Evolutionary conservation across 2,329 filamentous ascomycete species (phyloP), one percentile per base, ranked within the genome.

Genomic region (Huntiella decipiens): DNA sequence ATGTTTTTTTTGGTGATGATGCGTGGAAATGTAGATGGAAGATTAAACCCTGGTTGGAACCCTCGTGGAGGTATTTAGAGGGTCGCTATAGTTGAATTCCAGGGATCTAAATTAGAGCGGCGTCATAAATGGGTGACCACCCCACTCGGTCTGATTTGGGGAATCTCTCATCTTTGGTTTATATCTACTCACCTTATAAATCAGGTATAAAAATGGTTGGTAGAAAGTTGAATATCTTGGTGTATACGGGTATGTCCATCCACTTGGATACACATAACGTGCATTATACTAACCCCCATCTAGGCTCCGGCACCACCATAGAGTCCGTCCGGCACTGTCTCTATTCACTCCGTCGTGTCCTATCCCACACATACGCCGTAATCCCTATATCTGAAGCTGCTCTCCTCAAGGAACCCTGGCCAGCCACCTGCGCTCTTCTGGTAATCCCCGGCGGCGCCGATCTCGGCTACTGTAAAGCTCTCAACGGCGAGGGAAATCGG

Each of bases 381-480:
- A 87, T 87, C 52, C 80, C 86, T 46, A 73, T 96, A 51, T 79
- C 74, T 22, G 80, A 86, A 48, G 70, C 79, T 5, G 76, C 81
- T 52, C 67, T 98, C 48, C 68, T 94, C 56, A 86, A 87, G 53
- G 91, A 98, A 60, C 91, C 91, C 10, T 98, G 91, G 91, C 71
- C 77, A 1, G 66, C 80, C 3, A 81, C 84, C 2, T 96, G 88
- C 59, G 85, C 86, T 0, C 71, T 96, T 7, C 71, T 98, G 5
- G 87, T 96, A 2, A 76, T 98, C 44, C 91, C 91, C 1, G 91
- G 91, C 16, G 91, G 91, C 31, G 88, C 84, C n/a, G 91, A 98
- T 57, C 68, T 92, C 44, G 84, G 82, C 43, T 98, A 95, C 61
- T 93, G 87, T 60, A 77, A 82, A 22, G 77, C 76, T 2, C 71